Evolutionary conservation across 352 stramenopile species (phyloP).

Genomic region (Globisporangium abappressorium): DNA sequence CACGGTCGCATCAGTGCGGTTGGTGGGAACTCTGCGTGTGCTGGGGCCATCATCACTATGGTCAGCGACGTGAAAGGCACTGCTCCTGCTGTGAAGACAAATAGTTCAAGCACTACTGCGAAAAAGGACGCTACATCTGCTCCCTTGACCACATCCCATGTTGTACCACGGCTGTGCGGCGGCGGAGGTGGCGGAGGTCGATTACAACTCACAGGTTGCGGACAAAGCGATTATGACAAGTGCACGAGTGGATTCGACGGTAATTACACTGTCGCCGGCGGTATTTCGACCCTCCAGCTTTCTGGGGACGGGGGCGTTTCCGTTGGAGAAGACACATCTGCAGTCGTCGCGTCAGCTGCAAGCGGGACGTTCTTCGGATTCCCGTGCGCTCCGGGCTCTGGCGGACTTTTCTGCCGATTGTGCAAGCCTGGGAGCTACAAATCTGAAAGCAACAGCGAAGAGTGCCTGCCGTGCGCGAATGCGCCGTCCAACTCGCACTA

Average conservation of each 20-base stretch:
- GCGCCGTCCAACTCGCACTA: conserved; percentile 73
- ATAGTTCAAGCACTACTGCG: conserved; percentile 19
- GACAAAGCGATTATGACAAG: conserved; percentile 55
- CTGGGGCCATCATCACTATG: conserved; percentile 27
- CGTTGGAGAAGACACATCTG: conserved; percentile 13
- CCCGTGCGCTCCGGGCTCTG: conserved; percentile 69
- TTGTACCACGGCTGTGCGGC: conserved; percentile 40
- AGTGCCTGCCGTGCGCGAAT: conserved; percentile 60
- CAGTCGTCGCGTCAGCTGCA: conserved; percentile 30
- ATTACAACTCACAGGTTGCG: conserved; percentile 67
- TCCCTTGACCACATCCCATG: conserved; percentile 17
- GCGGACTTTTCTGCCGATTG: conserved; percentile 66
- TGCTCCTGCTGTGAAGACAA: conserved; percentile 23
- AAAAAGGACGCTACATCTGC: conserved; percentile 1
- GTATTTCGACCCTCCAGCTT: conserved; percentile 31
- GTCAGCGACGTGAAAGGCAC: conserved; percentile 19
- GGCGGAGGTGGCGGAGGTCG: conserved; percentile 71
- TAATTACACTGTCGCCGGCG: conserved; percentile 76
- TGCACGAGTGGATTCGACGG: conserved; percentile 72
- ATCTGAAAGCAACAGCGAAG: conserved; percentile 73
- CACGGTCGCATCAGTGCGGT: conserved; percentile 67
- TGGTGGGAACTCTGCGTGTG: conserved; percentile 61
- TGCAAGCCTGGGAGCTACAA: conserved; percentile 69
- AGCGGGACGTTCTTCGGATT: conserved; percentile 79
- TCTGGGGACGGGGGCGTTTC: conserved; percentile 15